Evolutionary conservation across 331 rosid species (phyloP).

Genomic region (Quercus tomentella): DNA sequence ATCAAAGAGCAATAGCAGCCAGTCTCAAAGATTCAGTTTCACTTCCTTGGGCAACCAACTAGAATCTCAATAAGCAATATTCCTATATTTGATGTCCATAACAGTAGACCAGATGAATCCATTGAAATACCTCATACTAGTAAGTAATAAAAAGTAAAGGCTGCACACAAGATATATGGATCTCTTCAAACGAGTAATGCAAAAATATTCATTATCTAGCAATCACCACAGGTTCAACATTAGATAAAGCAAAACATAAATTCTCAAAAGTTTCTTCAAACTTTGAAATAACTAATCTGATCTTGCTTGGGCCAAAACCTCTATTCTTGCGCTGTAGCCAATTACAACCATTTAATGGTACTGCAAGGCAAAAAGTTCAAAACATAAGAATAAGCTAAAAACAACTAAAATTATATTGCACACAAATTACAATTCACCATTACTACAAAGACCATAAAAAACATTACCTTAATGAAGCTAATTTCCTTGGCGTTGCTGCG

Average conservation of each 20-base stretch:
- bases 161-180: background rate
- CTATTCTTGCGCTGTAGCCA: background rate
- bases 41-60: background rate
- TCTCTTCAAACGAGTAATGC: background rate
- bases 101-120: too few relatives aligned
- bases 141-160: background rate
- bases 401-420: background rate
- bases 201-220: background rate
- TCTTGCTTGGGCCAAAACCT: constrained; percentile 8
- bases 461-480: constrained; percentile 76
- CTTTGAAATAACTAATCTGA: background rate
- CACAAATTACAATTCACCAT: background rate
- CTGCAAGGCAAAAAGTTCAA: constrained; percentile 34
- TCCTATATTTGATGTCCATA: too few relatives aligned
- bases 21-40: background rate
- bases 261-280: constrained; percentile 10
- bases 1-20: background rate
- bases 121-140: background rate
- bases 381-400: background rate
- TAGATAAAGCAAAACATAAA: constrained; percentile 15
- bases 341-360: constrained; percentile 45
- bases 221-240: constrained; percentile 19
- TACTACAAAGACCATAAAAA: background rate
- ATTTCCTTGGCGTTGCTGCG: constrained; percentile 95
- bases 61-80: background rate